These are phyloP conservation scores for Pterocarpus santalinus DNA, from an alignment of 306 rosid genomes.

Conservation along the genomic window DNA sequence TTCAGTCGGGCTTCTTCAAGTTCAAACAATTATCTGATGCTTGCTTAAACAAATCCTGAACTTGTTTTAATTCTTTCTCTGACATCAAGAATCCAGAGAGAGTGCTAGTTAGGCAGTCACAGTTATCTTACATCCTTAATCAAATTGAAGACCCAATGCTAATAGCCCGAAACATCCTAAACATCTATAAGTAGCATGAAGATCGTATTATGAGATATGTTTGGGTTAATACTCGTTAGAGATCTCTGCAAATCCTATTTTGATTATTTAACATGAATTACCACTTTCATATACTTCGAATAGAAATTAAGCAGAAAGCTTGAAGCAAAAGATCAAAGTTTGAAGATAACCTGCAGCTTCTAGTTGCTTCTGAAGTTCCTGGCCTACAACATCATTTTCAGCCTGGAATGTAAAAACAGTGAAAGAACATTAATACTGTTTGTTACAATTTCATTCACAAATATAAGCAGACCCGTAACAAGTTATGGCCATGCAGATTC, in stretches of 20 bases:
- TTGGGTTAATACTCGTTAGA: neutral
- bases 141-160: neutral
- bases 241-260: constrained; percentile 7
- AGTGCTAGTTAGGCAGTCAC: constrained; percentile 31
- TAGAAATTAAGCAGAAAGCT: constrained; percentile 27
- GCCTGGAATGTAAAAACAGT: constrained; percentile 60
- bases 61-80: constrained; percentile 80
- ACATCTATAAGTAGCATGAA: neutral
- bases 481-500: neutral
- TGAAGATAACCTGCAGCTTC: constrained; percentile 87
- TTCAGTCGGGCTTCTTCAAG: constrained; percentile 79
- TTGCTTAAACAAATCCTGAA: constrained; percentile 76
- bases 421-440: constrained; percentile 1
- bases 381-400: constrained; percentile 83
- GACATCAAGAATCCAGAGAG: constrained; percentile 47
- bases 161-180: constrained; percentile 1
- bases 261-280: neutral
- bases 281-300: constrained; percentile 1
- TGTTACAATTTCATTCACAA: neutral
- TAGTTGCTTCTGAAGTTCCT: constrained; percentile 89
- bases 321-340: neutral
- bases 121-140: neutral
- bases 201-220: too few species aligned
- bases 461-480: neutral
- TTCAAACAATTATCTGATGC: constrained; percentile 90